Conservation (phyloP, 1,284 basidiomycete genomes). For the Trametes versicolor region DNA sequence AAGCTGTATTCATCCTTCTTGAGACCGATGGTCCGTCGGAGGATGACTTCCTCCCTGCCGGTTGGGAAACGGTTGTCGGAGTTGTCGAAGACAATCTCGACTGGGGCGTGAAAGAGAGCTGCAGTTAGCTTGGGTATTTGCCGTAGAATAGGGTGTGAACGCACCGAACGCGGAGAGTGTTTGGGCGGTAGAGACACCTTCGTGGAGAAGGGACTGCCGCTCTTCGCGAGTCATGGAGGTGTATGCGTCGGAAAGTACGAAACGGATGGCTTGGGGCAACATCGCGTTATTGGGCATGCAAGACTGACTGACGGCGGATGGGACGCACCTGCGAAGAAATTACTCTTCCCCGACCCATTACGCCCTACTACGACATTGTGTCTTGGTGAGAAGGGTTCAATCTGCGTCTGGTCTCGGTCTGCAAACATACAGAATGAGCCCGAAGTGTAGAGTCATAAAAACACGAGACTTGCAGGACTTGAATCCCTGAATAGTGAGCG, state of each 20-base stretch:
- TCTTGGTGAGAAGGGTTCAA: slow-evolving; percentile 83
- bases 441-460: background rate
- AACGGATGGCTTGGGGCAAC: slow-evolving; percentile 81
- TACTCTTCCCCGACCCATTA: slow-evolving; percentile 96
- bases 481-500: slow-evolving; percentile 95
- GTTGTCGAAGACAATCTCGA: slow-evolving; percentile 91
- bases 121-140: background rate
- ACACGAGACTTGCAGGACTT: slow-evolving; percentile 80
- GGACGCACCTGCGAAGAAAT: slow-evolving; percentile 89
- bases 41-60: slow-evolving; percentile 83
- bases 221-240: slow-evolving; percentile 96
- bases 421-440: slow-evolving; percentile 4
- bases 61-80: slow-evolving; percentile 93
- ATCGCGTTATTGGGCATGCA: background rate
- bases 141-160: background rate
- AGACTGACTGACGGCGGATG: background rate
- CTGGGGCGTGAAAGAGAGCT: slow-evolving; percentile 45
- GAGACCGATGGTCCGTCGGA: slow-evolving; percentile 93
- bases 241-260: slow-evolving; percentile 97
- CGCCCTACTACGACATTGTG: slow-evolving; percentile 96
- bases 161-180: slow-evolving; percentile 93
- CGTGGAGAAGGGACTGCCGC: slow-evolving; percentile 91
- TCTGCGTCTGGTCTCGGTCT: slow-evolving; percentile 86
- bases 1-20: slow-evolving; percentile 99
- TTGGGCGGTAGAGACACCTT: slow-evolving; percentile 88